phyloP scores from a whole-genome alignment of 306 rosid genomes.

The Styphnolobium japonicum region DNA sequence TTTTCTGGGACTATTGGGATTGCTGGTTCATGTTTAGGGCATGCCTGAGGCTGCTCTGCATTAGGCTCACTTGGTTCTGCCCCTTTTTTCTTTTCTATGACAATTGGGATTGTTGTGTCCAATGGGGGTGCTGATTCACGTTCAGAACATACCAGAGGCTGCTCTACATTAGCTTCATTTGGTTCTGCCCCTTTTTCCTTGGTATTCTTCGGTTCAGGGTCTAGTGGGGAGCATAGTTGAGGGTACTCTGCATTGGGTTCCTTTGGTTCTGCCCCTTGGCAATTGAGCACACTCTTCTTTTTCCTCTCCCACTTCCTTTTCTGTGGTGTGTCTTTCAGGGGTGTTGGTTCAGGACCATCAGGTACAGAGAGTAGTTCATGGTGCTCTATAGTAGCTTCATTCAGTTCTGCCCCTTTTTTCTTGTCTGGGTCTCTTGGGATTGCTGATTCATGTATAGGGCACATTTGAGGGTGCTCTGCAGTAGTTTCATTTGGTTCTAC shows the following conservation, averaged over 20 bases:
- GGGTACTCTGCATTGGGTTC: neutral
- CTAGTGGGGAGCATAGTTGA: too few species aligned
- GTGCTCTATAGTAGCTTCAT: neutral
- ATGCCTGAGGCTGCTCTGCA: neutral
- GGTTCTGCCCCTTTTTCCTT: too few species aligned
- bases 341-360: constrained; percentile 40
- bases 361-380: constrained; percentile 28
- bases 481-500: neutral
- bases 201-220: too few species aligned
- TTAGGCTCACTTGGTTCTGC: neutral
- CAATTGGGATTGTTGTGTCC: neutral
- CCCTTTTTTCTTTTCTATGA: neutral
- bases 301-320: constrained; percentile 31
- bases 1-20: constrained; percentile 29
- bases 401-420: neutral
- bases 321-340: constrained; percentile 36
- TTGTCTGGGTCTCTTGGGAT: constrained; percentile 24
- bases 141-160: too few species aligned
- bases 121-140: too few species aligned
- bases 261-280: constrained; percentile 19
- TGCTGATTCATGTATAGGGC: constrained; percentile 40
- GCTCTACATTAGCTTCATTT: too few species aligned
- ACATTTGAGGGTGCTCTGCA: neutral
- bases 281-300: constrained; percentile 28
- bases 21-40: constrained; percentile 38